phyloP scores from a whole-genome alignment of 2,329 filamentous ascomycete genomes.

The Phoma sp. region DNA sequence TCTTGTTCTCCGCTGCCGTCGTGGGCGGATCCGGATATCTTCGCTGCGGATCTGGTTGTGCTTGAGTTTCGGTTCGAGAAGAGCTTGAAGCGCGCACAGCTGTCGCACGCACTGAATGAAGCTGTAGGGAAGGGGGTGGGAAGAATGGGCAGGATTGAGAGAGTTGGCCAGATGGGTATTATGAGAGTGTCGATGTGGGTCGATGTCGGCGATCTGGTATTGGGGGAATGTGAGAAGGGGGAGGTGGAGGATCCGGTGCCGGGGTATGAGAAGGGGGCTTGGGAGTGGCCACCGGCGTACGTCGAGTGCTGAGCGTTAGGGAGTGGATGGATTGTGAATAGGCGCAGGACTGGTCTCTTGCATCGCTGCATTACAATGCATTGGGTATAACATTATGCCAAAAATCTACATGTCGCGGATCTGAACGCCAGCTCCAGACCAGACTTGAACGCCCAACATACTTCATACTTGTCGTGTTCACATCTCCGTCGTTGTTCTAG shows the following conservation, averaged over 20 bases:
- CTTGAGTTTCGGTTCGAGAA: slow-evolving; percentile 21
- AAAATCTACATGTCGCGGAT: slow-evolving; percentile 2
- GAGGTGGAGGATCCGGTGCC: slow-evolving; percentile 3
- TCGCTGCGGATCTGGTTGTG: slow-evolving; percentile 17
- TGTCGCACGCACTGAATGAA: slow-evolving; percentile 13
- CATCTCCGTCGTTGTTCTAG: too few relatives aligned
- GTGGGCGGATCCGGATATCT: slow-evolving; percentile 20
- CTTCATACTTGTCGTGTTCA: neutral
- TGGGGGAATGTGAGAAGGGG: neutral
- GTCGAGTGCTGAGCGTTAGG: too few relatives aligned
- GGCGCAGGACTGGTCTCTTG: too few relatives aligned
- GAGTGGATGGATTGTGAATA: too few relatives aligned
- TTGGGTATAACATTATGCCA: slow-evolving; percentile 18
- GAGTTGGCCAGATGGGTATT: slow-evolving; percentile 2
- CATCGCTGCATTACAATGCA: neutral
- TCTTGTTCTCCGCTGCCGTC: slow-evolving; percentile 9
- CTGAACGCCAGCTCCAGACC: slow-evolving; percentile 11
- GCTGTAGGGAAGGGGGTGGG: slow-evolving; percentile 19
- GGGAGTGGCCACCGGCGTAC: slow-evolving; percentile 6
- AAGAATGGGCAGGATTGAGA: slow-evolving; percentile 25
- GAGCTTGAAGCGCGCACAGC: slow-evolving; percentile 6
- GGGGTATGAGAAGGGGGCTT: neutral
- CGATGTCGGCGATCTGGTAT: slow-evolving; percentile 21
- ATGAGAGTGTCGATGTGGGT: slow-evolving; percentile 22
- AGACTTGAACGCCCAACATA: slow-evolving; percentile 1